These are phyloP conservation scores for Leccinum colubrinum DNA, from an alignment of 1,284 basidiomycete genomes.

Conservation along the genomic window DNA sequence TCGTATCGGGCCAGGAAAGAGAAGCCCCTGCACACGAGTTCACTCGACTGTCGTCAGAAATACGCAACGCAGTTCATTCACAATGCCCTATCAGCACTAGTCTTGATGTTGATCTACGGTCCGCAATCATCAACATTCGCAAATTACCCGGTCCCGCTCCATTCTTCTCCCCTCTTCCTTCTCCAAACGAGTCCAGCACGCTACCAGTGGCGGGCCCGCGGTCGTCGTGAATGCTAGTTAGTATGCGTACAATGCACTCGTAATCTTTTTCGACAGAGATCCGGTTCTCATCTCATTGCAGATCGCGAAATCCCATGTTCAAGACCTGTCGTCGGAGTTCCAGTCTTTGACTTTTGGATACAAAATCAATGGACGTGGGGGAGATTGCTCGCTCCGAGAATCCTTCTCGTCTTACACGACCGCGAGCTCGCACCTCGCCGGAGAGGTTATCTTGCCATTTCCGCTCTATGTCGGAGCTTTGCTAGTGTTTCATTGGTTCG, in stretches of 20 bases:
- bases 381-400: too few relatives aligned
- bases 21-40: neutral
- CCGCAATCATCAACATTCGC: neutral
- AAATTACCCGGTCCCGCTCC: neutral
- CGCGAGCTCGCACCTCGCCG: slow-evolving; percentile 61
- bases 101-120: neutral
- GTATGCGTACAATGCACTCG: neutral
- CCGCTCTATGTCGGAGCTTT: slow-evolving; percentile 48
- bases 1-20: neutral
- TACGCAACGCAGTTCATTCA: neutral
- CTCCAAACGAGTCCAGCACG: too few relatives aligned
- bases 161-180: neutral
- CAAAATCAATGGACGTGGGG: too few relatives aligned
- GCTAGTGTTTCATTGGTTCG: slow-evolving; percentile 51
- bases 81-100: neutral
- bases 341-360: neutral
- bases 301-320: neutral
- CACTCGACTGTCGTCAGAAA: neutral
- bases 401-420: slow-evolving; percentile 36
- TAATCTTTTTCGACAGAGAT: neutral
- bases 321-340: neutral
- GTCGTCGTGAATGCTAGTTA: neutral
- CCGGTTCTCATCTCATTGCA: neutral
- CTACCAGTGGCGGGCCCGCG: neutral
- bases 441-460: slow-evolving; percentile 53